Evolutionary conservation across 192 early-diverging fungal genomes (phyloP), one percentile per base, ranked within the genome.

Genomic region (Anaeromyces robustus): DNA sequence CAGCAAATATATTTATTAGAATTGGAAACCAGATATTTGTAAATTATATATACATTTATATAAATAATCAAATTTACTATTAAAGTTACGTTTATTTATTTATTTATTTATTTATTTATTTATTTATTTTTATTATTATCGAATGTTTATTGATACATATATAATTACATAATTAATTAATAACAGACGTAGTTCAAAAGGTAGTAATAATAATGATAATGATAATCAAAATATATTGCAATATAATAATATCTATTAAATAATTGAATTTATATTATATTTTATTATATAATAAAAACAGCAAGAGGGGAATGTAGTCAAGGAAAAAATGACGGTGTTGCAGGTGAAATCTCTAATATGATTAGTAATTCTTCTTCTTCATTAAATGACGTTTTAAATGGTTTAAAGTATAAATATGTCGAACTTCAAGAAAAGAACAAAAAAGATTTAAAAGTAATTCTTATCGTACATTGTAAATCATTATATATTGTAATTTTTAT

Each of bases 1-100:
- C 89, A 90, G 79, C 89, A 90, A 81, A 84, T 90, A 13, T 90
- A 90, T 82, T 81, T 90, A 28, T 81, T 90, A 30, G 89, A 90
- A 81, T 81, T 90, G 29, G 89, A 90, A 81, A 90, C 89, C 7
- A 34, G 89, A 77, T 90, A 90, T 84, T 81, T 90, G 88, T 88
- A 81, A n/a, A n/a, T n/a, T n/a, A n/a, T n/a, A n/a, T n/a, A n/a
- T n/a, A n/a, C n/a, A n/a, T n/a, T n/a, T n/a, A n/a, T n/a, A n/a
- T n/a, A n/a, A n/a, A 81, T 77, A 29, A 9, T 39, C 18, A 77
- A 22, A 30, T 4, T 30, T 29, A 41, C 18, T 0, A 84, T 84
- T 80, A 12, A 30, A 83, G 78, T 43, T 78, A 82, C 29, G 13
- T 78, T 28, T 13, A 78, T 78, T 13, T 14, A 31, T 78, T 14